phyloP scores from a whole-genome alignment of 2,329 filamentous ascomycete genomes.

The Mollisia scopiformis region DNA sequence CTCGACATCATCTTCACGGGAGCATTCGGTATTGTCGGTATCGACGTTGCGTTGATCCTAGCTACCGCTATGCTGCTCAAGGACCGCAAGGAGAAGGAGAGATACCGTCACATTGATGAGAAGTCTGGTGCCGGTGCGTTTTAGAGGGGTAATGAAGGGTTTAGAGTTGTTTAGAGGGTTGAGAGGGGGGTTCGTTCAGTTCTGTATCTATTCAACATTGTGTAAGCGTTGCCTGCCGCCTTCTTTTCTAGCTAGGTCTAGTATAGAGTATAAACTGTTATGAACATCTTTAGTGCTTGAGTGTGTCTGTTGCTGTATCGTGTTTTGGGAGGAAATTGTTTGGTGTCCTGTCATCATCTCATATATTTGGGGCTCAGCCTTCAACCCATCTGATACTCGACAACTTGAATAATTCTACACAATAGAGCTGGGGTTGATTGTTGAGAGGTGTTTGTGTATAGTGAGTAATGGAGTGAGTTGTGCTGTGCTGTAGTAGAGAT shows the following conservation, averaged over 20 bases:
- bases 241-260: conserved; percentile 5
- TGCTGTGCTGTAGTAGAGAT: too few relatives aligned
- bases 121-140: conserved; percentile 65
- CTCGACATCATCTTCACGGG: conserved; percentile 79
- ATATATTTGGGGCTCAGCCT: too few relatives aligned
- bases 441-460: too few relatives aligned
- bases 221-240: neutral
- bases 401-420: too few relatives aligned
- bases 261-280: conserved; percentile 5
- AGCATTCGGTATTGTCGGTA: conserved; percentile 76
- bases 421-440: too few relatives aligned
- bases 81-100: conserved; percentile 77
- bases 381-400: too few relatives aligned
- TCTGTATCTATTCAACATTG: conserved; percentile 15
- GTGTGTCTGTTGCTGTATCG: neutral
- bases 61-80: conserved; percentile 77
- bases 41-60: conserved; percentile 70
- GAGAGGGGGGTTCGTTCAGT: neutral
- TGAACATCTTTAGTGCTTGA: neutral
- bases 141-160: conserved; percentile 33
- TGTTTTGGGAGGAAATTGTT: too few relatives aligned
- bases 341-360: too few relatives aligned
- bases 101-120: conserved; percentile 81
- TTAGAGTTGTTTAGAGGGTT: conserved; percentile 1
- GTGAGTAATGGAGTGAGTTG: too few relatives aligned